Base-by-base conservation (phyloP, 352 stramenopile genomes). In the Pythium apleroticum region DNA sequence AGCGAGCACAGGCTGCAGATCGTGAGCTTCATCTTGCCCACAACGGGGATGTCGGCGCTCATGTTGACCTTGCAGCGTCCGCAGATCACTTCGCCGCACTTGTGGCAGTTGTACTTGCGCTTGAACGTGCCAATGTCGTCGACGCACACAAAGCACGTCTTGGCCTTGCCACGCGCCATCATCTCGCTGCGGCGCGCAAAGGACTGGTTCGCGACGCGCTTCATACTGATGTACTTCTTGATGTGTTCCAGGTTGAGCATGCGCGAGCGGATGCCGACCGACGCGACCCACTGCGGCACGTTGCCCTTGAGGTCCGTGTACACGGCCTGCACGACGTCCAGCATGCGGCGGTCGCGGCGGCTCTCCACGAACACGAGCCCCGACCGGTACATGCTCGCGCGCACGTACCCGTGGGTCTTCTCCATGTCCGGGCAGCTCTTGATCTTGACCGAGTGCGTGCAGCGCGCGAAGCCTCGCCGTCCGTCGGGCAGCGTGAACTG, bases 1-100 rank as follows among this genome's bases (percentile, higher is more conserved):
- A 91, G 70, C 53, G 84, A 87, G 71, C 84, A 93, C 11, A 93
- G 39, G 24, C 75, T 90, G 71, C 84, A 93, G 55, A 93, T 93
- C 56, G 84, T 93, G 31, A 93, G 78, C 72, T 93, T 93, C 84
- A 93, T 91, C 69, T 85, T 89, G 53, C 84, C 84, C 19, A 91
- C 84, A 20, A 93, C 83, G 19, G 84, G 82, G 48, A 93, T 90
- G 25, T 93, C 82, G n/a, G 84, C 84, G 57, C 84, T 80, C 66
- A 93, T 89, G 24, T 70, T 86, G 28, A 88, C 57, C 61, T 91
- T 91, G 66, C 84, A 93, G 22, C 77, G 75, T 1, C 79, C 62
- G 54, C 84, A 93, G 57, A 93, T 86, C 28, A 74, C 84, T 75
- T 93, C 84, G 41, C 84, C 84, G 63, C 84, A 93, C 57, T 93